These are phyloP conservation scores for Salisapilia sapeloensis DNA, from an alignment of 352 stramenopile species.

Conservation along the genomic window DNA sequence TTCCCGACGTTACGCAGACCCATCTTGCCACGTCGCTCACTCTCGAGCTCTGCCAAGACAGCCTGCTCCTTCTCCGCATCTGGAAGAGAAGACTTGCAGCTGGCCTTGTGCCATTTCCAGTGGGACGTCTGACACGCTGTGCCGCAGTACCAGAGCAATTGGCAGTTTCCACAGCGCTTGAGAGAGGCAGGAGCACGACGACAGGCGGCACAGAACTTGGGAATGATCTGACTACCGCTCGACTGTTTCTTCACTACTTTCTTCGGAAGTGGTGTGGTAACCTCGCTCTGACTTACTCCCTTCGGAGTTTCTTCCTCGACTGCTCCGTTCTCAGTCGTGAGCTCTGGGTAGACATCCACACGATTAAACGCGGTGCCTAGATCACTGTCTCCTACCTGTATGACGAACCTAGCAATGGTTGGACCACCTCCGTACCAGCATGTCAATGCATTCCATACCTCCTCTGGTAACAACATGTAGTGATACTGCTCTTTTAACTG, in stretches of 20 bases:
- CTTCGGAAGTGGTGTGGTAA: slow-evolving; percentile 8
- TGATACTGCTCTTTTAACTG: slow-evolving; percentile 63
- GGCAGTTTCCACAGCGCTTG: slow-evolving; percentile 61
- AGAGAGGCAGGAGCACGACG: slow-evolving; percentile 17
- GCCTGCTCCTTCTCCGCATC: slow-evolving; percentile 21
- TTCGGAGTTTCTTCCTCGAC: slow-evolving; percentile 9
- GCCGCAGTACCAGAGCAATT: slow-evolving; percentile 66
- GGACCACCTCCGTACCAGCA: slow-evolving; percentile 55
- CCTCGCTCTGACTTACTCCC: too few species aligned
- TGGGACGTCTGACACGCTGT: slow-evolving; percentile 50
- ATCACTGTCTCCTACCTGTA: slow-evolving; percentile 32
- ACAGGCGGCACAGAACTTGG: slow-evolving; percentile 55
- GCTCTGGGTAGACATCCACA: slow-evolving; percentile 65
- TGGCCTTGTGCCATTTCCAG: slow-evolving; percentile 64
- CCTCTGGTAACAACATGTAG: slow-evolving; percentile 47
- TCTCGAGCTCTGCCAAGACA: slow-evolving; percentile 15
- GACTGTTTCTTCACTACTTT: slow-evolving; percentile 10
- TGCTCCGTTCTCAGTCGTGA: slow-evolving; percentile 14
- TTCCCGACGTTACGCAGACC: slow-evolving; percentile 77
- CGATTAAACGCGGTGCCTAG: slow-evolving; percentile 41
- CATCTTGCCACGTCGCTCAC: slow-evolving; percentile 57
- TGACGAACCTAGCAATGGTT: slow-evolving; percentile 55
- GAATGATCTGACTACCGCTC: slow-evolving; percentile 11
- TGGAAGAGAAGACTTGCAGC: slow-evolving; percentile 21
- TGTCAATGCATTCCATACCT: slow-evolving; percentile 59